Evolutionary conservation across 2,329 filamentous ascomycete genomes (phyloP).

Genomic region (Elsinoe perseae): DNA sequence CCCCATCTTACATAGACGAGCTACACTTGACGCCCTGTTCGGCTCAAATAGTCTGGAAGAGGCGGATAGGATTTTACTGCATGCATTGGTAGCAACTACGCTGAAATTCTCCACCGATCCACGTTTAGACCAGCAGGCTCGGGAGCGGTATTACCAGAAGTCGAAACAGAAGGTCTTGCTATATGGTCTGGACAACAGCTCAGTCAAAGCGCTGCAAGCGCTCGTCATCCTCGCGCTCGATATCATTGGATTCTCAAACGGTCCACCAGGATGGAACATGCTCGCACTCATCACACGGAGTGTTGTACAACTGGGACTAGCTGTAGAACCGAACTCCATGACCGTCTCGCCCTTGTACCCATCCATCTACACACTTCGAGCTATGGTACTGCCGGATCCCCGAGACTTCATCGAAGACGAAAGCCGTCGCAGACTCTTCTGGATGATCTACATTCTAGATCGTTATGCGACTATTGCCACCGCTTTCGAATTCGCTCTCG

Average conservation of each 20-base stretch:
- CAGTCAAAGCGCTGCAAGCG: slow-evolving; percentile 79
- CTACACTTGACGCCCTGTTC: slow-evolving; percentile 74
- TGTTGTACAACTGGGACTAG: slow-evolving; percentile 78
- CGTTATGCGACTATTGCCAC: slow-evolving; percentile 85
- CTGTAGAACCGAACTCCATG: slow-evolving; percentile 73
- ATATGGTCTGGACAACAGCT: slow-evolving; percentile 83
- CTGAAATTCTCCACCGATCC: slow-evolving; percentile 74
- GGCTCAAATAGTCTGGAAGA: slow-evolving; percentile 69
- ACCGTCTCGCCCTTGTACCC: slow-evolving; percentile 69
- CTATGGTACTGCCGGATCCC: slow-evolving; percentile 75
- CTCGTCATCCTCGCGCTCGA: slow-evolving; percentile 81
- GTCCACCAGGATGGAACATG: slow-evolving; percentile 85
- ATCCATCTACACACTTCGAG: slow-evolving; percentile 82
- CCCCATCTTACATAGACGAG: slow-evolving; percentile 78
- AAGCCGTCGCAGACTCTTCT: slow-evolving; percentile 74
- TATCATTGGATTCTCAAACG: slow-evolving; percentile 77
- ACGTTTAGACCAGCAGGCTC: slow-evolving; percentile 63
- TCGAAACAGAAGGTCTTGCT: slow-evolving; percentile 82
- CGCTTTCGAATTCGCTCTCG: slow-evolving; percentile 82
- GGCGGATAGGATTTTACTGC: slow-evolving; percentile 71
- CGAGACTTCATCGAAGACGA: slow-evolving; percentile 86
- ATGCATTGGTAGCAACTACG: slow-evolving; percentile 83
- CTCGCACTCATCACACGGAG: slow-evolving; percentile 82
- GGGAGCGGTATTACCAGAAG: slow-evolving; percentile 66
- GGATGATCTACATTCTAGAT: slow-evolving; percentile 89